These are phyloP conservation scores for Wickerhamomyces sp. DNA, from an alignment of 1,139 yeast species.

Conservation along the genomic window DNA sequence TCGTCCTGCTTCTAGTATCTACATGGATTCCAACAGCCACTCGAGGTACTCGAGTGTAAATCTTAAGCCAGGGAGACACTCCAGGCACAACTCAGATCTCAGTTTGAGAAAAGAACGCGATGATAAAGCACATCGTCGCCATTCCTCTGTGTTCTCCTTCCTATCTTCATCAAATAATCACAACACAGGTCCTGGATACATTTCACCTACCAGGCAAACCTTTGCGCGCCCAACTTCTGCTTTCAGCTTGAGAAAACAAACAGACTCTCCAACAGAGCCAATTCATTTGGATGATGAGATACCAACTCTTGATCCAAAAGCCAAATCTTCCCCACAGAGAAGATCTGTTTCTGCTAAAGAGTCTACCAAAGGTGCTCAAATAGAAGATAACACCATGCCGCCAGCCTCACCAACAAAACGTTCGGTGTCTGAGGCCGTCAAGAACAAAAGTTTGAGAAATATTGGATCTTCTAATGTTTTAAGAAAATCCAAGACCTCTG, in stretches of 20 bases:
- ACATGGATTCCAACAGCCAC: slow-evolving; percentile 19
- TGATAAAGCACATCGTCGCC: slow-evolving; percentile 28
- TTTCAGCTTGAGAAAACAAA: slow-evolving; percentile 1
- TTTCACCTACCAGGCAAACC: slow-evolving; percentile 13
- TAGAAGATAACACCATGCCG: slow-evolving; percentile 1
- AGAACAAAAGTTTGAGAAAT: slow-evolving; percentile 36
- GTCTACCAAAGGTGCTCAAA: slow-evolving; percentile 11
- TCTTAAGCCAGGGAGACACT: slow-evolving; percentile 8
- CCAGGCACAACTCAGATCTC: slow-evolving; percentile 18
- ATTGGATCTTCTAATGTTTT: slow-evolving; percentile 21
- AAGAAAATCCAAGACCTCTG: slow-evolving; percentile 58
- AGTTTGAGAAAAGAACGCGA: slow-evolving; percentile 10
- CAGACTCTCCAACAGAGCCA: slow-evolving; percentile 3
- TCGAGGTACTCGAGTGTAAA: slow-evolving; percentile 21
- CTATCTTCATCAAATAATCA: slow-evolving; percentile 23
- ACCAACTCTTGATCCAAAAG: slow-evolving; percentile 14
- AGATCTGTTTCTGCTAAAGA: slow-evolving; percentile 36
- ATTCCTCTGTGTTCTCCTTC: slow-evolving; percentile 43
- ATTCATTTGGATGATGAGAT: not conserved
- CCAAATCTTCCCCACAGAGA: slow-evolving; percentile 23
- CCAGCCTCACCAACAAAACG: slow-evolving; percentile 25
- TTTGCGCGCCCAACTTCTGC: slow-evolving; percentile 9
- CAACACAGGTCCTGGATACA: slow-evolving; percentile 5
- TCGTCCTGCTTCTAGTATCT: slow-evolving; percentile 25
- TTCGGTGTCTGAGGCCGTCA: slow-evolving; percentile 45